A percentile compares a stretch with the other conserved stretches of the same genome.
Conservation (phyloP, 2,329 filamentous ascomycete genomes). For the Escovopsis weberi region DNA sequence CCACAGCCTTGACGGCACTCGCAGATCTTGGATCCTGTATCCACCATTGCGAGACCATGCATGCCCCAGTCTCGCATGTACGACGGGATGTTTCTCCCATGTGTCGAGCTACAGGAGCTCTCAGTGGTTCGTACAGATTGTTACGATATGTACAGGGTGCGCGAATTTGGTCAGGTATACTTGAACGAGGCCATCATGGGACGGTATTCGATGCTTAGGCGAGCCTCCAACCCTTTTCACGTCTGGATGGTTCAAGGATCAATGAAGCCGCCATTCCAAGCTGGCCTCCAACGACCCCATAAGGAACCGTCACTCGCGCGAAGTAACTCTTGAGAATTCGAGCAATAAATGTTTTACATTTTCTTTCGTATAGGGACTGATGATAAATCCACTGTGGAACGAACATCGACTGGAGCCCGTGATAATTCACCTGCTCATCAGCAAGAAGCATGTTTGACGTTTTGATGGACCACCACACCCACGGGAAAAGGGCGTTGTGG, state of each 20-base stretch:
- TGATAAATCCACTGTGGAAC: too few relatives aligned
- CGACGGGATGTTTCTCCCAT: too few relatives aligned
- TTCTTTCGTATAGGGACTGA: constrained; percentile 18
- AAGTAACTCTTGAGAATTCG: constrained; percentile 48
- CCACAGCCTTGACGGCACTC: too few relatives aligned
- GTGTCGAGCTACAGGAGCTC: too few relatives aligned
- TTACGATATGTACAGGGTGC: constrained; percentile 52
- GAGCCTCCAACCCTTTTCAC: constrained; percentile 47
- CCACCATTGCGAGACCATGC: too few relatives aligned
- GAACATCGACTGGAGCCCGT: neutral
- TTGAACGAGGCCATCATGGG: neutral
- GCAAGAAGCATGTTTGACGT: constrained; percentile 39
- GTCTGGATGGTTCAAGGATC: constrained; percentile 53
- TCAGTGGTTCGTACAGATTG: constrained; percentile 43
- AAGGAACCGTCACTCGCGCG: too few relatives aligned
- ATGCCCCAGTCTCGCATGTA: too few relatives aligned
- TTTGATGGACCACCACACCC: constrained; percentile 58
- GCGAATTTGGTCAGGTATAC: neutral
- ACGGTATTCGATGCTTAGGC: neutral
- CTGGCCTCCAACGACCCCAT: constrained; percentile 47
- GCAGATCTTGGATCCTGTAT: too few relatives aligned
- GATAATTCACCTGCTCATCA: neutral
- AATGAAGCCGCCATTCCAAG: constrained; percentile 57
- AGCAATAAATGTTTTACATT: constrained; percentile 35
- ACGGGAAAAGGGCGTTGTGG: constrained; percentile 44